These are phyloP conservation scores for Colletotrichum liriopes DNA, from an alignment of 2,329 filamentous ascomycete species.

Conservation along the genomic window DNA sequence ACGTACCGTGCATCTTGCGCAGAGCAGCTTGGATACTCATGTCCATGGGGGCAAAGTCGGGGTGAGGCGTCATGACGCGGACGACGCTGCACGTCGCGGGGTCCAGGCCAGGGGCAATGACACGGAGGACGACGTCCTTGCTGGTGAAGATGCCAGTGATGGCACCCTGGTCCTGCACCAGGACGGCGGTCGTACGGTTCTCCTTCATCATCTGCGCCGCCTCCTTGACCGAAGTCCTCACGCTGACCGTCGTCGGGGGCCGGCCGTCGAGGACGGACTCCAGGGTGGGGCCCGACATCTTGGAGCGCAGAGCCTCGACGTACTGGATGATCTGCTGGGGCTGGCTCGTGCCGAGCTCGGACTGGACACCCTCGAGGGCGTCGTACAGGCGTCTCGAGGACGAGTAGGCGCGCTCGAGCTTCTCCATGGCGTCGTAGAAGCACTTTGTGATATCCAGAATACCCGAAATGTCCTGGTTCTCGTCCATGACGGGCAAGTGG, in stretches of 20 bases:
- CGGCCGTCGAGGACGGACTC: conserved; percentile 94
- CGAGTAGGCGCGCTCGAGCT: conserved; percentile 96
- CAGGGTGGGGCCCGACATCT: conserved; percentile 98
- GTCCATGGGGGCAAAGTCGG: conserved; percentile 97
- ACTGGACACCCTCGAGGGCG: conserved; percentile 96
- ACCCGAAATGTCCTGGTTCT: conserved; percentile 99
- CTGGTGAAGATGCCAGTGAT: conserved; percentile 99
- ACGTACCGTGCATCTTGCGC: conserved; percentile 97
- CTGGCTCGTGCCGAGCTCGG: conserved; percentile 94
- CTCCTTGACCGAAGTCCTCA: conserved; percentile 96
- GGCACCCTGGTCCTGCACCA: conserved; percentile 96
- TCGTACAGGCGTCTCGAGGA: conserved; percentile 99
- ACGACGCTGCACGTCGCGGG: conserved; percentile 97
- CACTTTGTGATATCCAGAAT: conserved; percentile 99
- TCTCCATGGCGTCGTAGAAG: conserved; percentile 99
- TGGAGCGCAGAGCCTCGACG: conserved; percentile 92
- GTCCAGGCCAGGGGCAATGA: conserved; percentile 96
- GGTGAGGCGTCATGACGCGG: conserved; percentile 98
- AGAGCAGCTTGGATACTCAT: conserved; percentile 99
- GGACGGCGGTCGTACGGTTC: conserved; percentile 95
- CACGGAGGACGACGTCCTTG: conserved; percentile 97
- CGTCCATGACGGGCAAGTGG: conserved; percentile 98
- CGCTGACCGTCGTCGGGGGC: conserved; percentile 94
- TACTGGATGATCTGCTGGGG: conserved; percentile 99
- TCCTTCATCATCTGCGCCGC: conserved; percentile 98